phyloP scores from a whole-genome alignment of 2,329 filamentous ascomycete genomes.

The Fusarium papillatum region DNA sequence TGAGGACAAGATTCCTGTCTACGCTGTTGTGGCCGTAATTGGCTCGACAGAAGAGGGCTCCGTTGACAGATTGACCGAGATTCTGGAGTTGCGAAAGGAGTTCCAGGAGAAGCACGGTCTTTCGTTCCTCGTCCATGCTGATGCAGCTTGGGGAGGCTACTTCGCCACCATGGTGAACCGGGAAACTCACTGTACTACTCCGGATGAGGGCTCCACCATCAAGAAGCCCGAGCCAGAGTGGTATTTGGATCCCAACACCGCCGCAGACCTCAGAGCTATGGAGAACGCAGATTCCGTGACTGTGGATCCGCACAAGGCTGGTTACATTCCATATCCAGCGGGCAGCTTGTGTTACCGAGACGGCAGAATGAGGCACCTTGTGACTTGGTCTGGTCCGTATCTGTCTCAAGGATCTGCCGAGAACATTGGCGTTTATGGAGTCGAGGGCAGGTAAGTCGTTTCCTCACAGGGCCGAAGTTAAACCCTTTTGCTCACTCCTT shows the following conservation, averaged over 20 bases:
- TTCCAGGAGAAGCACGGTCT: conserved; percentile 56
- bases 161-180: conserved; percentile 59
- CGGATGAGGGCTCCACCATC: not conserved
- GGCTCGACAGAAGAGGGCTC: conserved; percentile 63
- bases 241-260: conserved; percentile 50
- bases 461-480: accelerated
- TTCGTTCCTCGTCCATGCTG: conserved; percentile 60
- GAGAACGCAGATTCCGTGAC: conserved; percentile 59
- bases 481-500: accelerated
- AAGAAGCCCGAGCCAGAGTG: conserved; percentile 49
- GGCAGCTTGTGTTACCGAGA: conserved; percentile 60
- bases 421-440: conserved; percentile 58
- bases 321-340: conserved; percentile 61
- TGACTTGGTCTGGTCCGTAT: conserved; percentile 59
- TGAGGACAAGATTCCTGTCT: conserved; percentile 50
- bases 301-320: conserved; percentile 62
- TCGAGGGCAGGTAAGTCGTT: conserved; percentile 55
- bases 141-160: conserved; percentile 65
- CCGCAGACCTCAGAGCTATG: conserved; percentile 55
- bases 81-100: conserved; percentile 54
- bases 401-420: conserved; percentile 54
- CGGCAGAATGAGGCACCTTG: conserved; percentile 56
- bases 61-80: conserved; percentile 55
- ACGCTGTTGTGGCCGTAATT: conserved; percentile 59
- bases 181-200: conserved; percentile 34